Base-by-base conservation (phyloP, 805 yeast genomes). In the Barnettozyma wickerhamii region DNA sequence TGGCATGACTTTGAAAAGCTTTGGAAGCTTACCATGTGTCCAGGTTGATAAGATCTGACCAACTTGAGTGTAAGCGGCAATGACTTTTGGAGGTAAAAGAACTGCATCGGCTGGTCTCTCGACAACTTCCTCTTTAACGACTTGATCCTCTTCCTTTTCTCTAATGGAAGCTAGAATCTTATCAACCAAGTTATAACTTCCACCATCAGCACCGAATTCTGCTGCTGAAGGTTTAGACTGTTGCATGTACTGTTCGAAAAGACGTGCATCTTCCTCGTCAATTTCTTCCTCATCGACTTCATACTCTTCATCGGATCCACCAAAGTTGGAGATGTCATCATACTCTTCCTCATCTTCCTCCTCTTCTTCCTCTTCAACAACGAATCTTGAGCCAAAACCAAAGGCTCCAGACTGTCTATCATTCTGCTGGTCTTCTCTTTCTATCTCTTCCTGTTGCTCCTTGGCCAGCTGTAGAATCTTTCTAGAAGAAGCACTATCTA, bases 21-120 rank as follows among this genome's bases (percentile, higher is more conserved):
- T 90, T n/a, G 99, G 99, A 39, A 93, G 72, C 63, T 90, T 90
- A 37, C 99, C 99, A 56, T 93, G 95, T 30, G 90, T 84, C 78
- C 95, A 93, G 5, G 95, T 79, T 17, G 88, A 74, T 45, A 93
- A 70, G 38, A 91, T 81, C 51, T 80, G 81, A 7, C 98, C 98
- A 34, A 93, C 91, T 58, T 87, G 87, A 35, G 87, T 82, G 61
- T 91, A 93, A 1, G 96, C 98, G 49, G 85, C 89, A 55, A 93
- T 89, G 41, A 93, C 98, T 61, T 93, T 90, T 43, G 96, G 96
- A 6, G 99, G 99, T 44, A 93, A 72, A 52, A 84, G 72, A 4
- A 91, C 96, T 38, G 82, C 87, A 52, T 87, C 91, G 17, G 60
- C 66, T 13, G 72, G 77, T 61, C 67, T 71, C 51, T 60, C 62